These are phyloP conservation scores for Pseudonitzschia multiseries DNA, from an alignment of 108 stramenopile genomes.

Conservation along the genomic window DNA sequence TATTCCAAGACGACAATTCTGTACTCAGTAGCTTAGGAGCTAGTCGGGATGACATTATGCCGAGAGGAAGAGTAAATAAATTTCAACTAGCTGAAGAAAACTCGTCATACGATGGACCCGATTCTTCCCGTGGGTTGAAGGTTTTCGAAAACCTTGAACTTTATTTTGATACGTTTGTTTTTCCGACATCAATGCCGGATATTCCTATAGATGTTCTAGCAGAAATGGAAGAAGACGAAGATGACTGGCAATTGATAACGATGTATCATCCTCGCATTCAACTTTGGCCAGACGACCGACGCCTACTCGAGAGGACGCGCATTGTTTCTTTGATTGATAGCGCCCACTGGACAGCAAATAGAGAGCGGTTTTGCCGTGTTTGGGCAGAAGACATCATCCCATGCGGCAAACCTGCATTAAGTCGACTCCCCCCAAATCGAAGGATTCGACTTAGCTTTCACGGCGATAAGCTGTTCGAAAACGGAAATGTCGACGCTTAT, in stretches of 20 bases:
- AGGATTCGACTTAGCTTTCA: constrained; percentile 66
- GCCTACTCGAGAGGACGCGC: background rate
- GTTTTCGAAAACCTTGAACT: constrained; percentile 64
- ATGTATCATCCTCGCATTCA: constrained; percentile 40
- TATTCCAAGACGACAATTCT: constrained; percentile 41
- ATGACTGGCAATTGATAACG: constrained; percentile 31
- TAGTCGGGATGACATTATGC: constrained; percentile 30
- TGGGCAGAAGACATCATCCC: constrained; percentile 78
- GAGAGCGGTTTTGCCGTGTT: constrained; percentile 66
- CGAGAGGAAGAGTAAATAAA: constrained; percentile 20
- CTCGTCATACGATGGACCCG: constrained; percentile 61
- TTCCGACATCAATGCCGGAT: constrained; percentile 34
- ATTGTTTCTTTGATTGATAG: constrained; percentile 16
- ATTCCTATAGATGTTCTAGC: constrained; percentile 14
- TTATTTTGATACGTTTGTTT: constrained; percentile 73
- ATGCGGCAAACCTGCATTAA: constrained; percentile 66
- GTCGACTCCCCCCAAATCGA: constrained; percentile 56
- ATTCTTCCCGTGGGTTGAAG: constrained; percentile 37
- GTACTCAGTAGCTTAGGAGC: constrained; percentile 39
- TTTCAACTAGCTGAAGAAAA: constrained; percentile 57
- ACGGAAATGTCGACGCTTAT: constrained; percentile 39
- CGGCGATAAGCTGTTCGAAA: constrained; percentile 46
- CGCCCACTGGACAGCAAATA: constrained; percentile 17
- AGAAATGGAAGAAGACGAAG: constrained; percentile 28
- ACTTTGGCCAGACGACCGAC: constrained; percentile 49